Conservation (phyloP, 2,329 filamentous ascomycete genomes). For the Dothiorella sarmentorum region DNA sequence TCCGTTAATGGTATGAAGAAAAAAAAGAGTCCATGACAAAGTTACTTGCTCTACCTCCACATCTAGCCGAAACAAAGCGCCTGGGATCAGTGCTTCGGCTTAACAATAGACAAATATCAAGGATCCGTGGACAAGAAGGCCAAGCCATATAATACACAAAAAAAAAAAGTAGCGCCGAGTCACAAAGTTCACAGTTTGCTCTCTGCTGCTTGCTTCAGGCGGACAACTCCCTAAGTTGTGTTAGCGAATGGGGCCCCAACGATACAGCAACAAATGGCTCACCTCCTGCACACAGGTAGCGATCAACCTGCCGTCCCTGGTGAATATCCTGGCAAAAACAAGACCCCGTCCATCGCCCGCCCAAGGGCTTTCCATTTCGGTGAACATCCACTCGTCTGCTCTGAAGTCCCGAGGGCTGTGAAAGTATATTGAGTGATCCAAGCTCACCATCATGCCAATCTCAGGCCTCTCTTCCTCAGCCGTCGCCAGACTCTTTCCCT, state of each 20-base stretch:
- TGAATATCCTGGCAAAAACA: slow-evolving; percentile 72
- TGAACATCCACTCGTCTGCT: slow-evolving; percentile 70
- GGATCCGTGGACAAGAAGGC: neutral
- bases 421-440: slow-evolving; percentile 66
- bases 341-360: slow-evolving; percentile 72
- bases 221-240: slow-evolving; percentile 47
- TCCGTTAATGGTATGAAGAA: neutral
- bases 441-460: slow-evolving; percentile 80
- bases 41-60: neutral
- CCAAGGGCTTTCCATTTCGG: slow-evolving; percentile 78
- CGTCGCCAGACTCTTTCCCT: slow-evolving; percentile 45
- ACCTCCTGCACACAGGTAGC: slow-evolving; percentile 80
- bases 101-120: neutral
- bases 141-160: too few relatives aligned
- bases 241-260: slow-evolving; percentile 21
- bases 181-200: slow-evolving; percentile 21
- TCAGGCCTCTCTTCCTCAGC: slow-evolving; percentile 53
- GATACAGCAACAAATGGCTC: slow-evolving; percentile 19
- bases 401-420: slow-evolving; percentile 49
- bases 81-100: neutral
- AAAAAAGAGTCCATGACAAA: neutral
- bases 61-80: slow-evolving; percentile 5
- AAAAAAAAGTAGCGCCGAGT: slow-evolving; percentile 1
- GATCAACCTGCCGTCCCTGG: slow-evolving; percentile 66
- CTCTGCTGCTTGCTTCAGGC: slow-evolving; percentile 42